Evolutionary conservation across 805 yeast genomes (phyloP).

Genomic region (Blastobotrys robertii): DNA sequence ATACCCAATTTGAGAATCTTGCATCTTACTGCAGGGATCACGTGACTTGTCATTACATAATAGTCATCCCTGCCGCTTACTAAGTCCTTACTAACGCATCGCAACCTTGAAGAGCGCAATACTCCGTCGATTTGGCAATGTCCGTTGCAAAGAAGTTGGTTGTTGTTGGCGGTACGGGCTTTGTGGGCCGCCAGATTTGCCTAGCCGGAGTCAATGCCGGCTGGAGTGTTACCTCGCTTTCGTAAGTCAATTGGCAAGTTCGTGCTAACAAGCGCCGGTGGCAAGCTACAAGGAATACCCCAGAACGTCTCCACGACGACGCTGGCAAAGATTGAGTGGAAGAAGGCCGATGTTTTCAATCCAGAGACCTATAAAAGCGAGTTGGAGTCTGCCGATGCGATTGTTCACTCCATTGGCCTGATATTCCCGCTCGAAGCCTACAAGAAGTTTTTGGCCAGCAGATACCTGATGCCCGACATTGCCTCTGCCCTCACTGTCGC

Average conservation of each 20-base stretch:
- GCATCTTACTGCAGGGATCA: too few species aligned
- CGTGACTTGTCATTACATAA: too few species aligned
- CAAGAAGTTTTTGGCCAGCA: conserved; percentile 35
- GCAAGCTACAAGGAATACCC: conserved; percentile 3
- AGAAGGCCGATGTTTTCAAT: conserved; percentile 55
- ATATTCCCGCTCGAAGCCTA: conserved; percentile 59
- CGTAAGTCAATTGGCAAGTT: conserved; percentile 23
- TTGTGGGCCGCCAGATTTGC: conserved; percentile 62
- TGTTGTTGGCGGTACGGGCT: conserved; percentile 86
- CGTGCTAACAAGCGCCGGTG: background rate
- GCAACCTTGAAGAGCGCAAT: too few species aligned
- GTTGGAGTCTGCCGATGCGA: conserved; percentile 45
- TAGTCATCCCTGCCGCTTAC: too few species aligned
- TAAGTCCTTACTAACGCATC: too few species aligned
- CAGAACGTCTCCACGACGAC: conserved; percentile 27
- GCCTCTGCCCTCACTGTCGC: background rate
- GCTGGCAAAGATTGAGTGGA: conserved; percentile 51
- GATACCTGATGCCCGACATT: too few species aligned
- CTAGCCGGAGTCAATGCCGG: conserved; percentile 56
- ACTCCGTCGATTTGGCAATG: too few species aligned
- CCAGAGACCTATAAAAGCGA: conserved; percentile 45
- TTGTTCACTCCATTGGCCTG: conserved; percentile 78
- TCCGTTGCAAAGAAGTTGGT: conserved; percentile 31
- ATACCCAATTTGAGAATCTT: too few species aligned
- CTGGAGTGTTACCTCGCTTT: conserved; percentile 56